phyloP scores from a whole-genome alignment of 805 yeast species.

The Saturnispora saitoi region DNA sequence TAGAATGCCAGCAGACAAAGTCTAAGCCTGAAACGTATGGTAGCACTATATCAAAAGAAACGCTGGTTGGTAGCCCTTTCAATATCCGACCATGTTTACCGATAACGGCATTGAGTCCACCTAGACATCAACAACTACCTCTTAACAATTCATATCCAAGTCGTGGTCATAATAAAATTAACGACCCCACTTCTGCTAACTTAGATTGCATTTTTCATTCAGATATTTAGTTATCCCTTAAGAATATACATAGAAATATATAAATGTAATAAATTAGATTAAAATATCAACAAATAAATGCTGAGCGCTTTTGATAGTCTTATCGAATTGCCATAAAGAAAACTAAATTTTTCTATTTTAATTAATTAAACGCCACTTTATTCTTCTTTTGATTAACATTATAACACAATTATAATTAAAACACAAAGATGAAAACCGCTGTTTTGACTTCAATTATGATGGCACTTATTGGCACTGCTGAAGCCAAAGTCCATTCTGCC shows the following conservation, averaged over 20 bases:
- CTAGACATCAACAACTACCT: background rate
- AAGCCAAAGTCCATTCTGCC: conserved; percentile 41
- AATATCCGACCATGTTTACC: background rate
- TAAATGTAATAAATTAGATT: background rate
- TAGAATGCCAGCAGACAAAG: conserved; percentile 16
- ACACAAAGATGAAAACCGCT: conserved; percentile 14
- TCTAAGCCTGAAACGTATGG: background rate
- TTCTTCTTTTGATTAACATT: background rate
- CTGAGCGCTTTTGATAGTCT: background rate
- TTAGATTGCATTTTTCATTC: background rate
- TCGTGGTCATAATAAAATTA: conserved; percentile 10
- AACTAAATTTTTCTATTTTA: background rate
- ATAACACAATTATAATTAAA: background rate
- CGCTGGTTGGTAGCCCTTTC: background rate
- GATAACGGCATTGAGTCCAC: background rate
- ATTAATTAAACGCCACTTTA: conserved; percentile 2
- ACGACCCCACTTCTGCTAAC: background rate
- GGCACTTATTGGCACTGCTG: conserved; percentile 16
- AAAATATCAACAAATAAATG: background rate
- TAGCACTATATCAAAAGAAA: background rate
- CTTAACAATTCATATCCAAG: background rate
- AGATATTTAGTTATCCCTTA: background rate
- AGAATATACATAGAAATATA: too few relatives aligned
- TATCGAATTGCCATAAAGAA: background rate
- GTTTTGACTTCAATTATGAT: conserved; percentile 32